These are phyloP conservation scores for Fraxinus floribunda DNA, from an alignment of 305 asterid genomes.

Conservation along the genomic window DNA sequence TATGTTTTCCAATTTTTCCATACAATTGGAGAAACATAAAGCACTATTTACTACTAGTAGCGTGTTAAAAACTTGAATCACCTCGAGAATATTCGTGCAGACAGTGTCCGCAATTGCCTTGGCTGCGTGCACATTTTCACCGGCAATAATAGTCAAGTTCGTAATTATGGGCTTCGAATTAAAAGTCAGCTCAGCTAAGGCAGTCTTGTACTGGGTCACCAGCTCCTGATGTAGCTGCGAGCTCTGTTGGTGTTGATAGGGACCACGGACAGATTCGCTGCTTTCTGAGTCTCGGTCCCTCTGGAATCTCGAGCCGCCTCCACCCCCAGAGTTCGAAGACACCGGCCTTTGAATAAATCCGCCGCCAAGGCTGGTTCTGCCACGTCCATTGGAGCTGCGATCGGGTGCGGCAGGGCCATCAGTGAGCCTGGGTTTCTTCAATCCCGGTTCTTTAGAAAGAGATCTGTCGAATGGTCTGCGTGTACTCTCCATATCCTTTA, in stretches of 20 bases:
- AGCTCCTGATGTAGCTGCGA: slow-evolving; percentile 62
- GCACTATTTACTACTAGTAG: slow-evolving; percentile 29
- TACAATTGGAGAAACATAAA: slow-evolving; percentile 27
- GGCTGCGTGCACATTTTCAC: slow-evolving; percentile 78
- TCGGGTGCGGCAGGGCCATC: slow-evolving; percentile 49
- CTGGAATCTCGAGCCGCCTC: slow-evolving; percentile 32
- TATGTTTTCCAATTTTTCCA: not conserved
- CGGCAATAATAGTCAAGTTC: slow-evolving; percentile 86
- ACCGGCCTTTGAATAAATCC: slow-evolving; percentile 47
- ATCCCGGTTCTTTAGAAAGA: slow-evolving; percentile 56
- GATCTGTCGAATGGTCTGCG: slow-evolving; percentile 50
- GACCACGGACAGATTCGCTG: slow-evolving; percentile 53
- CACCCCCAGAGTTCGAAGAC: slow-evolving; percentile 31
- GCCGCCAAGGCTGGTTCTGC: not conserved
- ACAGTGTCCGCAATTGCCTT: slow-evolving; percentile 68
- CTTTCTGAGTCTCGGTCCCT: slow-evolving; percentile 52
- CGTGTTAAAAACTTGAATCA: slow-evolving; percentile 47
- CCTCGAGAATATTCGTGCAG: slow-evolving; percentile 81
- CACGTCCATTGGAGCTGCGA: slow-evolving; percentile 61
- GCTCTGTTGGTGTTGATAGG: slow-evolving; percentile 44
- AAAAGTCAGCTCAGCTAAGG: slow-evolving; percentile 74
- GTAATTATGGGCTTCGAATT: slow-evolving; percentile 91
- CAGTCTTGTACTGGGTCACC: slow-evolving; percentile 76
- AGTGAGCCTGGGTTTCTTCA: slow-evolving; percentile 70
- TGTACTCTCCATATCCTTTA: slow-evolving; percentile 44